Evolutionary conservation across 371 early-diverging fungal genomes (phyloP).

Genomic region (Saksenaea oblongispora): DNA sequence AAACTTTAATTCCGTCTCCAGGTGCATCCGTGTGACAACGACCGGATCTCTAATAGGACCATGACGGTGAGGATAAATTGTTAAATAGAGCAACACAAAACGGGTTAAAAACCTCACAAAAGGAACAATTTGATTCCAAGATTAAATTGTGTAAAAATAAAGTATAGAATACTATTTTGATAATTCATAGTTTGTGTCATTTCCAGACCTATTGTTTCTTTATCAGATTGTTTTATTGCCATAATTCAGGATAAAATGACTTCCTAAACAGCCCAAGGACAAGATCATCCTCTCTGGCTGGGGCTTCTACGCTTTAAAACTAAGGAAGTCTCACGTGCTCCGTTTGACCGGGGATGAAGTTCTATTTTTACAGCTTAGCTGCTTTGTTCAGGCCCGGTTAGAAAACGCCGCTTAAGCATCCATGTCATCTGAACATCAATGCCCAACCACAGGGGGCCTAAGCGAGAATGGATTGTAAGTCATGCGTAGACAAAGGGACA

Average conservation of each 20-base stretch:
- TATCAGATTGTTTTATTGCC: too few species aligned
- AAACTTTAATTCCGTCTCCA: neutral
- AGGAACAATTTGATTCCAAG: neutral
- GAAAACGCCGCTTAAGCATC: neutral
- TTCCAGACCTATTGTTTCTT: too few species aligned
- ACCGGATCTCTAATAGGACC: neutral
- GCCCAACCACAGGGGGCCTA: conserved; percentile 7
- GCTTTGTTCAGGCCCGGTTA: neutral
- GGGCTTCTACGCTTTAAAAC: neutral
- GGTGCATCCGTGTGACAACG: neutral
- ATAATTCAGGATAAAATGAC: too few species aligned
- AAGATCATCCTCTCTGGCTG: neutral
- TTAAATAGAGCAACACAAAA: conserved; percentile 3
- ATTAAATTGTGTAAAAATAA: neutral
- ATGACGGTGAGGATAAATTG: neutral
- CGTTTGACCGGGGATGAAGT: neutral
- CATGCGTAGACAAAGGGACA: too few species aligned
- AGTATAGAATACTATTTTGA: too few species aligned
- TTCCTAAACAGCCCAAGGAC: too few species aligned
- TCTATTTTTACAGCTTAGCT: neutral
- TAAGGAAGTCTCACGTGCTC: neutral
- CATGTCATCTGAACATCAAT: conserved; percentile 5
- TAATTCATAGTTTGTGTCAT: too few species aligned
- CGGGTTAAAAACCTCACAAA: neutral
- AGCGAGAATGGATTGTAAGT: conserved; percentile 15